phyloP scores from a whole-genome alignment of 192 early-diverging fungal species.

The Backusella westeae region DNA sequence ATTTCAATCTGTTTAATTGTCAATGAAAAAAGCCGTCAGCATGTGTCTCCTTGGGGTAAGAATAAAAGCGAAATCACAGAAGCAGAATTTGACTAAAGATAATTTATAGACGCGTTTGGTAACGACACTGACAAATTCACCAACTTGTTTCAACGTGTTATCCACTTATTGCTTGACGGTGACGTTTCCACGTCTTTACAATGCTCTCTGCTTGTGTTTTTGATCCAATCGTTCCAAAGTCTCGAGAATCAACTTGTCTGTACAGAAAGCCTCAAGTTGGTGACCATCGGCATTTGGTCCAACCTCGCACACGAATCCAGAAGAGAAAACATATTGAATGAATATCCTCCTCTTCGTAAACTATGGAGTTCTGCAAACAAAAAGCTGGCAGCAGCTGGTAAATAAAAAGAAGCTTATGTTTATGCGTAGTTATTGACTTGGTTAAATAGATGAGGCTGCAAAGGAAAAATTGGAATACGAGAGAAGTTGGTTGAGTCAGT shows the following conservation, averaged over 20 bases:
- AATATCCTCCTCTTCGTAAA: constrained; percentile 59
- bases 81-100: background rate
- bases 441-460: constrained; percentile 31
- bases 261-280: constrained; percentile 73
- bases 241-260: constrained; percentile 80
- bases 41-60: constrained; percentile 60
- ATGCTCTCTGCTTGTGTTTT: constrained; percentile 67
- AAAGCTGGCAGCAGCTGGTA: constrained; percentile 50
- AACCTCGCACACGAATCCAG: constrained; percentile 48
- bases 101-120: constrained; percentile 30
- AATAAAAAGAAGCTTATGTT: background rate
- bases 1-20: constrained; percentile 82
- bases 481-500: constrained; percentile 60
- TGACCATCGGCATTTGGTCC: constrained; percentile 76
- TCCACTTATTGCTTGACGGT: constrained; percentile 38
- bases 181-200: constrained; percentile 34
- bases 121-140: constrained; percentile 50
- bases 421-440: too few relatives aligned
- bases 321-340: constrained; percentile 59
- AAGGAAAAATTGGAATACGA: constrained; percentile 57
- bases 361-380: constrained; percentile 65
- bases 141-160: constrained; percentile 54
- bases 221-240: constrained; percentile 82
- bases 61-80: background rate
- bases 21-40: constrained; percentile 88